These are phyloP conservation scores for Serpula lacrymans DNA, from an alignment of 768 basidiomycete genomes.

Conservation along the genomic window DNA sequence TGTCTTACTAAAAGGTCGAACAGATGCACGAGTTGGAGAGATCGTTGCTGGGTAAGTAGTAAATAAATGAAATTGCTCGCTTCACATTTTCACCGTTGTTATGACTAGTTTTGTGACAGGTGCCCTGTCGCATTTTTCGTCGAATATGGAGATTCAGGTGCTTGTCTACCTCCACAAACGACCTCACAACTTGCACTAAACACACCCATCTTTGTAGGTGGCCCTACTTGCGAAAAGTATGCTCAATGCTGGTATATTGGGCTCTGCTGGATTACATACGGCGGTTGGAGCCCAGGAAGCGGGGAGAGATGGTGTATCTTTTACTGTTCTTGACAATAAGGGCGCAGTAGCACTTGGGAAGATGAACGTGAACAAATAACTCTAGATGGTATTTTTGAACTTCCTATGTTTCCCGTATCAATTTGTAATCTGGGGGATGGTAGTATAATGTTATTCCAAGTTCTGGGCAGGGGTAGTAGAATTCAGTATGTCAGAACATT, in stretches of 20 bases:
- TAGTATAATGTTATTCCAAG: too few species aligned
- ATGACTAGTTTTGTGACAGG: constrained; percentile 31
- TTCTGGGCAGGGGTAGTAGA: too few species aligned
- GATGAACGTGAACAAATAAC: too few species aligned
- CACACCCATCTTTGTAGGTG: constrained; percentile 33
- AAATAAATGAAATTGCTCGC: not conserved
- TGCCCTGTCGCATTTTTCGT: constrained; percentile 31
- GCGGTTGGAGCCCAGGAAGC: constrained; percentile 34
- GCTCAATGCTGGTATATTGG: constrained; percentile 44
- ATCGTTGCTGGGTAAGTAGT: constrained; percentile 34
- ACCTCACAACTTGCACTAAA: not conserved
- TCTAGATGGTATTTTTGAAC: too few species aligned
- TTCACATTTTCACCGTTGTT: too few species aligned
- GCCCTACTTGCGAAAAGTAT: constrained; percentile 46
- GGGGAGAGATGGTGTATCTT: constrained; percentile 34
- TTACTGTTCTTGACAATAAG: constrained; percentile 47
- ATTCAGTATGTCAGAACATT: too few species aligned
- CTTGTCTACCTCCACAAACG: too few species aligned
- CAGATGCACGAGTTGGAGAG: constrained; percentile 37
- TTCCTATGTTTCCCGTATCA: too few species aligned
- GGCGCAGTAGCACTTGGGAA: constrained; percentile 44
- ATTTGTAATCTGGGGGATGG: too few species aligned
- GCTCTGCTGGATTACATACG: constrained; percentile 42
- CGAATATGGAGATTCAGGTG: constrained; percentile 40
- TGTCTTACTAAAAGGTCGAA: constrained; percentile 41